These are phyloP conservation scores for Acanthamoeba triangularis DNA, from an alignment of 208 protist species.

Conservation along the genomic window DNA sequence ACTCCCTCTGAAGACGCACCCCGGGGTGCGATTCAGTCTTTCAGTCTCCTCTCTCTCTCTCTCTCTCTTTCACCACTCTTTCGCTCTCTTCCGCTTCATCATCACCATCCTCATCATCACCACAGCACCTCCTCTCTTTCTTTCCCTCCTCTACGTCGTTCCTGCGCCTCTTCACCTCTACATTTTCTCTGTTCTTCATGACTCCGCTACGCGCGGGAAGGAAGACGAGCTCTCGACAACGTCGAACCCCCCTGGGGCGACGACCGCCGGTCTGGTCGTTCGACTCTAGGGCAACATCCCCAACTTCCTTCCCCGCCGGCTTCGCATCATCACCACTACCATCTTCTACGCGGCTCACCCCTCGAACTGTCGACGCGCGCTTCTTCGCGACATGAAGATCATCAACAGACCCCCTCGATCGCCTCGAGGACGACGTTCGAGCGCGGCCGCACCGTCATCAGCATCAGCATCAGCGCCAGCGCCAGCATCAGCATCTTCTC, in stretches of 20 bases:
- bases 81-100: too few relatives aligned
- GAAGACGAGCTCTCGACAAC: background rate
- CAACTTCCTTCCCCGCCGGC: background rate
- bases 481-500: too few relatives aligned
- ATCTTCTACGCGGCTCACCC: background rate
- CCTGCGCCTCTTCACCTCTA: background rate
- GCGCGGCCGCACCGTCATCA: too few relatives aligned
- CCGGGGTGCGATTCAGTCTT: too few relatives aligned
- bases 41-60: too few relatives aligned
- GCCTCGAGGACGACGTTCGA: too few relatives aligned
- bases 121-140: background rate
- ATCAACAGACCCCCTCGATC: too few relatives aligned
- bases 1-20: background rate
- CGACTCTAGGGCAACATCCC: background rate
- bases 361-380: background rate
- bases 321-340: background rate
- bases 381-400: background rate
- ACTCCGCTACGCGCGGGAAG: background rate
- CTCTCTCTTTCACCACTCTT: too few relatives aligned
- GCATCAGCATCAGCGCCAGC: too few relatives aligned
- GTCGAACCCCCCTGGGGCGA: background rate
- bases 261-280: background rate
- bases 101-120: too few relatives aligned
- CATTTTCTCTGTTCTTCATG: background rate
- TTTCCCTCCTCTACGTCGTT: background rate